Evolutionary conservation across 106 monocot species (phyloP).

Genomic region (Cymbidium sinense): DNA sequence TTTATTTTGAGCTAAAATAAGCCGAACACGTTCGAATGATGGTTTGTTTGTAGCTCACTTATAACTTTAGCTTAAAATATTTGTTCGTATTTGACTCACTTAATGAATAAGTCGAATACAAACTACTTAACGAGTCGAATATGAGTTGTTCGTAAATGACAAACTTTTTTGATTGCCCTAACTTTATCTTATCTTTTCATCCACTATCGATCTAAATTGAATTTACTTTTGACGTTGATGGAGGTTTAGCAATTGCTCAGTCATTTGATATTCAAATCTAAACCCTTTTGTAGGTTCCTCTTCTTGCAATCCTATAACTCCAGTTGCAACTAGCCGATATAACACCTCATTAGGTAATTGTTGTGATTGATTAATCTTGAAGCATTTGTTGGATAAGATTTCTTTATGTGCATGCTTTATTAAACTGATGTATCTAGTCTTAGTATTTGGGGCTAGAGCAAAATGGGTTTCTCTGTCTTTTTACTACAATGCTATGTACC

Average conservation of each 20-base stretch:
- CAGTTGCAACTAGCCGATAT: slow-evolving; percentile 66
- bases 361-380: not conserved
- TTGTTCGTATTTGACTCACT: too few relatives aligned
- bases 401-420: not conserved
- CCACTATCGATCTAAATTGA: not conserved
- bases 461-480: not conserved
- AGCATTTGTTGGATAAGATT: not conserved
- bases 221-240: not conserved
- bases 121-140: too few relatives aligned
- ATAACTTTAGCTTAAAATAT: too few relatives aligned
- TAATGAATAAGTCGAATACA: too few relatives aligned
- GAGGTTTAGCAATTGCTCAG: not conserved
- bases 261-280: not conserved
- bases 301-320: slow-evolving; percentile 43
- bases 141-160: too few relatives aligned
- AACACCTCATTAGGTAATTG: slow-evolving; percentile 87
- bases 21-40: too few relatives aligned
- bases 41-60: too few relatives aligned
- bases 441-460: not conserved
- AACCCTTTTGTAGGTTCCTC: slow-evolving; percentile 57
- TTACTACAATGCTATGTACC: not conserved
- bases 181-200: too few relatives aligned
- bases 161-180: too few relatives aligned
- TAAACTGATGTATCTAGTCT: not conserved
- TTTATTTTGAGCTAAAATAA: too few relatives aligned